Conservation (phyloP, 108 stramenopile genomes). For the Skeletonema menzelii region DNA sequence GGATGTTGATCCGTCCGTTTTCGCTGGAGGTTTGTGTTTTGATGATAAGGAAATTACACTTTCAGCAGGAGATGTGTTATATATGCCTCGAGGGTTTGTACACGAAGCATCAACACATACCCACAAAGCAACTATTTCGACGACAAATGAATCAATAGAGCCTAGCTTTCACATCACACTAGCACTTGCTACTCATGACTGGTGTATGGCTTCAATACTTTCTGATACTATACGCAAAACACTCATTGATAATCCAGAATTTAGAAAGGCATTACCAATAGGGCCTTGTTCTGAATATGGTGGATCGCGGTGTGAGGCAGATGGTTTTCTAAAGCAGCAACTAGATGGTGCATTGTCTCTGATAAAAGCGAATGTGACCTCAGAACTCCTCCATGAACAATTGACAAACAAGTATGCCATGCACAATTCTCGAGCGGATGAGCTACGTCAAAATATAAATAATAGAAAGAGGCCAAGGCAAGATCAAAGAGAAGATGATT, state of each 20-base stretch:
- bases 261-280: slow-evolving; percentile 53
- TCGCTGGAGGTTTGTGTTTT: slow-evolving; percentile 50
- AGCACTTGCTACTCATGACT: slow-evolving; percentile 87
- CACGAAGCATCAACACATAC: slow-evolving; percentile 67
- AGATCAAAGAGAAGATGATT: slow-evolving; percentile 21
- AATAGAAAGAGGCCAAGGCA: slow-evolving; percentile 8
- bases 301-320: neutral
- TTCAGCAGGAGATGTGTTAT: slow-evolving; percentile 77
- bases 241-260: slow-evolving; percentile 34
- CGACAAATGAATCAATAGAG: neutral
- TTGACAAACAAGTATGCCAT: slow-evolving; percentile 25
- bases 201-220: slow-evolving; percentile 69
- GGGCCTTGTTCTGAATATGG: slow-evolving; percentile 25
- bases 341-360: slow-evolving; percentile 15
- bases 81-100: slow-evolving; percentile 86
- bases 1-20: slow-evolving; percentile 49
- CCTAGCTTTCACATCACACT: slow-evolving; percentile 80
- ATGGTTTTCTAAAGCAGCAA: slow-evolving; percentile 15
- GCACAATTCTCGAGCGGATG: slow-evolving; percentile 27
- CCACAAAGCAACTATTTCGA: neutral
- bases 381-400: slow-evolving; percentile 10
- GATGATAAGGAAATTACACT: slow-evolving; percentile 40
- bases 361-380: slow-evolving; percentile 25
- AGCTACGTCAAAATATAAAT: slow-evolving; percentile 14
- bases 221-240: slow-evolving; percentile 29